Conservation (phyloP, 306 rosid species). For the Delonix regia region DNA sequence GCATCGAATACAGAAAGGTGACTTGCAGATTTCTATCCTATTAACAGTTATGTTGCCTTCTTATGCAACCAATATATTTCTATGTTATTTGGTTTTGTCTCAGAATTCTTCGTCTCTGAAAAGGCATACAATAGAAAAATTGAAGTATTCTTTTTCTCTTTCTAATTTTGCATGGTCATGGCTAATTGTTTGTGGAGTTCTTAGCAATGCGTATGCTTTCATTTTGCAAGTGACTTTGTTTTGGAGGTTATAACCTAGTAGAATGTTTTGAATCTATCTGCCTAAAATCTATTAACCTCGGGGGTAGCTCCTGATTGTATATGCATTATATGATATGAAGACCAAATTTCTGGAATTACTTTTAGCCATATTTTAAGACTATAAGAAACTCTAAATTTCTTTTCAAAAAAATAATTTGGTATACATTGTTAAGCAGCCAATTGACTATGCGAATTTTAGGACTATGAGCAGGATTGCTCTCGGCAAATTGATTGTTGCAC, state of each 20-base stretch:
- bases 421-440: not conserved
- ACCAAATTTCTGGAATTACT: not conserved
- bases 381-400: too few species aligned
- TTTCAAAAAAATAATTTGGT: not conserved
- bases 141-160: not conserved
- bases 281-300: not conserved
- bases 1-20: not conserved
- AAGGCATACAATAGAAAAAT: not conserved
- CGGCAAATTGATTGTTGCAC: not conserved
- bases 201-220: not conserved
- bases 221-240: not conserved
- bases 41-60: conserved; percentile 10
- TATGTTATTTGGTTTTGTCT: not conserved
- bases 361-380: not conserved
- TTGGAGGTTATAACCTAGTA: not conserved
- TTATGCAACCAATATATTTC: not conserved
- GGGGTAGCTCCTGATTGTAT: not conserved
- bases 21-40: conserved; percentile 5
- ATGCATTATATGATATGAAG: not conserved
- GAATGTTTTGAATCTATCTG: not conserved
- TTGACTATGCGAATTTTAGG: not conserved
- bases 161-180: conserved; percentile 5
- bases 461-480: not conserved
- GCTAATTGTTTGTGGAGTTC: not conserved
- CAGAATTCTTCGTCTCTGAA: not conserved